Evolutionary conservation across 2,329 filamentous ascomycete genomes (phyloP).

Genomic region (Fusarium cyanostomum): DNA sequence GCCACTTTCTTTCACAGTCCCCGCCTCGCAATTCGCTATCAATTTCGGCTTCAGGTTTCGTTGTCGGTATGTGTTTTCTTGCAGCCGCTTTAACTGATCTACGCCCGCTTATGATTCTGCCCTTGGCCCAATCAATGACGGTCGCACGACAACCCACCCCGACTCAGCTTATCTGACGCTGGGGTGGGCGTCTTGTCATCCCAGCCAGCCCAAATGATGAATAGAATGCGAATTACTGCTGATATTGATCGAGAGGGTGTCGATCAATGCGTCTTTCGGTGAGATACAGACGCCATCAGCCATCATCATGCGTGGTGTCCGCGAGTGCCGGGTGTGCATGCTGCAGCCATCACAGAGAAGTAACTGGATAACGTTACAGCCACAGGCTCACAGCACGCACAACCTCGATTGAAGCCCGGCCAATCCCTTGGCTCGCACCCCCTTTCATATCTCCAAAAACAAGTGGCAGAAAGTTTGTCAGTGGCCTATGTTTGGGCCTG

Average conservation of each 20-base stretch:
- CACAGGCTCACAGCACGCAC: too few relatives aligned
- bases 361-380: too few relatives aligned
- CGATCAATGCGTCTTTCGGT: slow-evolving; percentile 15
- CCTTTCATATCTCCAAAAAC: background rate
- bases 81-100: slow-evolving; percentile 4
- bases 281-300: slow-evolving; percentile 1
- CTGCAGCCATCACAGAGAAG: too few relatives aligned
- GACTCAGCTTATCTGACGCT: slow-evolving; percentile 41
- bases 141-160: slow-evolving; percentile 28
- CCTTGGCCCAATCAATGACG: slow-evolving; percentile 19
- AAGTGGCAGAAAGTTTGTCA: slow-evolving; percentile 4
- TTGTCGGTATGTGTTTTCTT: too few relatives aligned
- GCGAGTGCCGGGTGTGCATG: slow-evolving; percentile 15
- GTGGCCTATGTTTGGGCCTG: background rate
- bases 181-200: slow-evolving; percentile 1
- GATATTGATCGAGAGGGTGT: background rate
- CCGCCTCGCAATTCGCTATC: background rate
- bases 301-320: background rate
- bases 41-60: slow-evolving; percentile 5
- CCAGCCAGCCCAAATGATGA: slow-evolving; percentile 4
- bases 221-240: too few relatives aligned
- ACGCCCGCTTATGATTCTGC: slow-evolving; percentile 1
- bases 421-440: background rate
- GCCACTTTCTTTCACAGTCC: slow-evolving; percentile 11
- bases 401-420: too few relatives aligned